A percentile compares a stretch with the other conserved stretches of the same genome.
Evolutionary conservation across 495 filamentous ascomycete genomes (phyloP).

Genomic region (Talaromyces stipitatus): DNA sequence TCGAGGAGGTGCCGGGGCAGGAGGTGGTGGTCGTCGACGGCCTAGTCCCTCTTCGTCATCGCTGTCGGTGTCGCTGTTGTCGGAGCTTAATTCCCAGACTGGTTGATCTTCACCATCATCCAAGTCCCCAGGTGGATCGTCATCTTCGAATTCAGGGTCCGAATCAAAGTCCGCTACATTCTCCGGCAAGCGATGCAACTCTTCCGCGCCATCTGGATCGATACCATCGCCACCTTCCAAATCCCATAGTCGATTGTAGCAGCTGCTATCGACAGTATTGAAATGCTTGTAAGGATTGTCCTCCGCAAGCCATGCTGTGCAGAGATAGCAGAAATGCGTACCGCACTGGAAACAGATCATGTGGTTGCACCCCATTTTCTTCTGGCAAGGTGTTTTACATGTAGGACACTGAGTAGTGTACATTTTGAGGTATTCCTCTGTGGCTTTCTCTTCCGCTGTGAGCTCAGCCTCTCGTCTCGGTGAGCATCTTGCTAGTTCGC

Average conservation of each 20-base stretch:
- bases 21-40: constrained; percentile 30
- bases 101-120: constrained; percentile 17
- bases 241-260: constrained; percentile 86
- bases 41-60: constrained; percentile 12
- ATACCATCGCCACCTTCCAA: constrained; percentile 73
- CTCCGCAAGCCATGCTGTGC: constrained; percentile 73
- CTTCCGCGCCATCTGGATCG: constrained; percentile 36
- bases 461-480: constrained; percentile 55
- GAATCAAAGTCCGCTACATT: constrained; percentile 31
- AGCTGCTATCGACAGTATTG: constrained; percentile 57
- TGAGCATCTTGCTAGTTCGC: constrained; percentile 61
- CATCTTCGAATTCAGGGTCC: constrained; percentile 16
- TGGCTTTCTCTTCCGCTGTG: constrained; percentile 75
- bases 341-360: constrained; percentile 90
- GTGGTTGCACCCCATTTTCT: constrained; percentile 93
- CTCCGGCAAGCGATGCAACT: constrained; percentile 32
- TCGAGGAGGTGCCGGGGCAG: constrained; percentile 33
- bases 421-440: constrained; percentile 66
- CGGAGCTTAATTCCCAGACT: constrained; percentile 18
- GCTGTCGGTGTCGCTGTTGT: constrained; percentile 13
- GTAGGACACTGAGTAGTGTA: constrained; percentile 90
- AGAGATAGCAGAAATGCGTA: constrained; percentile 95
- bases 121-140: constrained; percentile 5
- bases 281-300: constrained; percentile 84
- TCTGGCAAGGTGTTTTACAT: constrained; percentile 77